Conservation (phyloP, 2,329 filamentous ascomycete genomes). For the Colletotrichum lindemuthianum region DNA sequence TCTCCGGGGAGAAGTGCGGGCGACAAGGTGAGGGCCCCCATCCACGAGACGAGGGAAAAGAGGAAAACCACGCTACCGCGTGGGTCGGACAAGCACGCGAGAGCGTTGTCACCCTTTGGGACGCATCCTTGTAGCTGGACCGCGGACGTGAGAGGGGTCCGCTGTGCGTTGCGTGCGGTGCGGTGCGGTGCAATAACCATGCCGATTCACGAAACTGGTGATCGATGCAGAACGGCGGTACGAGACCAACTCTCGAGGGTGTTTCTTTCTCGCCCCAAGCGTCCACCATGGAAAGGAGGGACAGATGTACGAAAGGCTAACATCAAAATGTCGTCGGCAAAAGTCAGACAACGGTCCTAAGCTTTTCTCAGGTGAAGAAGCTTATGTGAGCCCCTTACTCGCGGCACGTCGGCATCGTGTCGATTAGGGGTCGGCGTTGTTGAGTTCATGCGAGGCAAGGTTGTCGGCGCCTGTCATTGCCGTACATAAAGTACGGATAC, state of each 20-base stretch:
- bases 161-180: neutral
- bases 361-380: slow-evolving; percentile 27
- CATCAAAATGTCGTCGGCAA: too few relatives aligned
- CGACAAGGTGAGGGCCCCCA: neutral
- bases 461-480: neutral
- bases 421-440: neutral
- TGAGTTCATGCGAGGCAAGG: neutral
- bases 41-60: neutral
- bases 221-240: too few relatives aligned
- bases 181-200: neutral
- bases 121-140: neutral
- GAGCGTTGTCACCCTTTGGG: slow-evolving; percentile 1
- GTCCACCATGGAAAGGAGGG: too few relatives aligned
- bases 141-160: too few relatives aligned
- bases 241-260: too few relatives aligned
- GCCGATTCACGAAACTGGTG: too few relatives aligned
- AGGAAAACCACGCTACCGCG: slow-evolving; percentile 7
- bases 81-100: slow-evolving; percentile 6
- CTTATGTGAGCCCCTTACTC: slow-evolving; percentile 11
- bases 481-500: neutral
- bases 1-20: slow-evolving; percentile 8
- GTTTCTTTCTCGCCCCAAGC: too few relatives aligned
- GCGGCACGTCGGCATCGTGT: neutral
- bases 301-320: too few relatives aligned
- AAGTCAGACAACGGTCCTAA: slow-evolving; percentile 11